Conservation (phyloP, 371 early-diverging fungal species). For the Dichotomocladium elegans region DNA sequence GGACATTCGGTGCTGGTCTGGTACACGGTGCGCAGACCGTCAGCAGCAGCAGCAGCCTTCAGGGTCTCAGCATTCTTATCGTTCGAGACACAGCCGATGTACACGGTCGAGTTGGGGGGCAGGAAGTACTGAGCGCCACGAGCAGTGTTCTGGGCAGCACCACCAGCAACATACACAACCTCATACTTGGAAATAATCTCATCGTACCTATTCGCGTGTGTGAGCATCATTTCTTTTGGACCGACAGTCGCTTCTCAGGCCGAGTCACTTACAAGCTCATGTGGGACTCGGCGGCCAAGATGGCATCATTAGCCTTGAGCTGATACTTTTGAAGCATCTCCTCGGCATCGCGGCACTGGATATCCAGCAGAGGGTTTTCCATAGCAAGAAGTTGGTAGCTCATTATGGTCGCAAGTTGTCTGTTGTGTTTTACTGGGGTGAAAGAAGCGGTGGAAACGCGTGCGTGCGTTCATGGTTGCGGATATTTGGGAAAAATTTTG, state of each 20-base stretch:
- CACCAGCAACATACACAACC: conserved; percentile 90
- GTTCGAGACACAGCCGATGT: conserved; percentile 88
- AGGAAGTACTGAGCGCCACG: conserved; percentile 89
- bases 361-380: conserved; percentile 97
- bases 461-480: too few relatives aligned
- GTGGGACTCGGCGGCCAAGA: conserved; percentile 89
- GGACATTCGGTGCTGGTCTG: conserved; percentile 62
- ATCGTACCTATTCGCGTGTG: conserved; percentile 51
- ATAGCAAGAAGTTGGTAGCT: conserved; percentile 50
- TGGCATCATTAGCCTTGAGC: conserved; percentile 92
- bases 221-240: background rate
- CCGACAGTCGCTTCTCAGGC: background rate
- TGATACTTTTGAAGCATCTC: conserved; percentile 77
- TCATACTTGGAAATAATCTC: conserved; percentile 71
- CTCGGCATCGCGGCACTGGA: conserved; percentile 75
- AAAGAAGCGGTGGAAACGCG: background rate
- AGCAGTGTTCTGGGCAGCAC: conserved; percentile 93
- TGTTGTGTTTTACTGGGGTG: too few relatives aligned
- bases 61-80: conserved; percentile 79
- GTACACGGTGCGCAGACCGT: conserved; percentile 88
- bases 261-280: conserved; percentile 59
- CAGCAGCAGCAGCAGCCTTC: conserved; percentile 72
- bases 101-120: conserved; percentile 82
- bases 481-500: too few relatives aligned
- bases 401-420: background rate